Evolutionary conservation across 2,329 filamentous ascomycete species (phyloP).

Genomic region (Chrysoporthe austroafricana): DNA sequence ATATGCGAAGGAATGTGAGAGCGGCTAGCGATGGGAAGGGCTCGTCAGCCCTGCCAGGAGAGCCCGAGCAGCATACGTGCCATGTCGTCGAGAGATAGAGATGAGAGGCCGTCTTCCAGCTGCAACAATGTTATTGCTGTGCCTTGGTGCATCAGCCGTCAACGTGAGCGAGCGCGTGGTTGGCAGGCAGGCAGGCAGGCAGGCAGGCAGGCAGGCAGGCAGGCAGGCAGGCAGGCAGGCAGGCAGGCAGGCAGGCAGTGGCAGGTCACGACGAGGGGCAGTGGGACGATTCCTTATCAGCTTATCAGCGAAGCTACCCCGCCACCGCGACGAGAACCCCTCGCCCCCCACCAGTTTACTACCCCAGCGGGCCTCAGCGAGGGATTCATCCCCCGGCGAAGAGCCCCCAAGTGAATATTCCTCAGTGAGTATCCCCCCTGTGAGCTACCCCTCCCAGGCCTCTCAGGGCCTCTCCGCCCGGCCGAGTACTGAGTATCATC

Average conservation of each 20-base stretch:
- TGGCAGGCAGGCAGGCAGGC: neutral
- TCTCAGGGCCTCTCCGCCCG: too few relatives aligned
- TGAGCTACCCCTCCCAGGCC: too few relatives aligned
- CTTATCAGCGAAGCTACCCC: slow-evolving; percentile 5
- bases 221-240: neutral
- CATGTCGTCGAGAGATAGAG: neutral
- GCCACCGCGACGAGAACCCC: neutral
- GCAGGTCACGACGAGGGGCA: neutral
- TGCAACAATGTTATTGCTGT: neutral
- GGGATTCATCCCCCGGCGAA: too few relatives aligned
- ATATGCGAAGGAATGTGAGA: too few relatives aligned
- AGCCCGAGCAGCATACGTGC: neutral
- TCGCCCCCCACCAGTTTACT: neutral
- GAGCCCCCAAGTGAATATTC: too few relatives aligned
- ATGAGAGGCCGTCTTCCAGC: too few relatives aligned
- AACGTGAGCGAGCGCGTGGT: neutral
- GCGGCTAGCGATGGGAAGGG: too few relatives aligned
- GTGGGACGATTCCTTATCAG: neutral
- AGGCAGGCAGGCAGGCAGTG: neutral
- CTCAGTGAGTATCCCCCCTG: too few relatives aligned
- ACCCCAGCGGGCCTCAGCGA: too few relatives aligned
- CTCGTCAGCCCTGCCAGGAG: neutral
- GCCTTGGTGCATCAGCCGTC: neutral
- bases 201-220: neutral
- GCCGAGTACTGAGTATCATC: too few relatives aligned